Conservation (phyloP, 352 stramenopile species). For the Pythium dissimile region DNA sequence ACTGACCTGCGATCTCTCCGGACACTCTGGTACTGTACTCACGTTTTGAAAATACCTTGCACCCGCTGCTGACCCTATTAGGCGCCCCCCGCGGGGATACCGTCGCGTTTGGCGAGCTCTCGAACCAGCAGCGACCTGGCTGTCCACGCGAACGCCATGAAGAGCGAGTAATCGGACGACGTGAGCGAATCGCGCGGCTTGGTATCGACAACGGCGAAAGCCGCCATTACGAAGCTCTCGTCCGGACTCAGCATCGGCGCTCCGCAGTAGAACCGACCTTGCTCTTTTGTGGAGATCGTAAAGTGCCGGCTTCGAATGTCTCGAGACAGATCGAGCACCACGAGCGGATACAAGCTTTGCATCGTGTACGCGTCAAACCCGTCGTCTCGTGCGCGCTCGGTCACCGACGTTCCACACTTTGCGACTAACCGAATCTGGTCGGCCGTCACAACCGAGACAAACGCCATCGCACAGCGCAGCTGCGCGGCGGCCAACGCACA, state of each 20-base stretch:
- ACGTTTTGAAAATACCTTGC: no score
- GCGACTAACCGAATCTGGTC: not conserved
- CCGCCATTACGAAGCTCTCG: conserved; percentile 17
- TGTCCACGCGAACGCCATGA: not conserved
- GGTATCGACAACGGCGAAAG: conserved; percentile 12
- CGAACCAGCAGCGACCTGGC: conserved; percentile 1
- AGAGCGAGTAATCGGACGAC: conserved; percentile 2
- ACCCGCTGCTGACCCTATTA: not conserved
- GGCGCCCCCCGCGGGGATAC: not conserved
- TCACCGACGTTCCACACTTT: not conserved
- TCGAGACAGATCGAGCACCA: conserved; percentile 12
- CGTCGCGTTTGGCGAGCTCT: not conserved
- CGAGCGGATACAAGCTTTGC: conserved; percentile 13
- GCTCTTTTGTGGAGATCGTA: conserved; percentile 4
- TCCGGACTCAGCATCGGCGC: conserved; percentile 9
- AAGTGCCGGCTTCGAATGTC: conserved; percentile 17
- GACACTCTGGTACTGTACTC: no score
- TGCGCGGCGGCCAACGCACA: conserved; percentile 4
- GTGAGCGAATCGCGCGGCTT: not conserved
- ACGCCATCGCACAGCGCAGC: conserved; percentile 4
- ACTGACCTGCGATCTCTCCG: no score
- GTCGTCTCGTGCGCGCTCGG: conserved; percentile 2
- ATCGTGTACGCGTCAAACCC: conserved; percentile 19
- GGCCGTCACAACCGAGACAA: conserved; percentile 2
- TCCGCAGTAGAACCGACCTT: conserved; percentile 16